Base-by-base conservation (phyloP, 176 grass and related monocot species). In the Triticum turgidum region DNA sequence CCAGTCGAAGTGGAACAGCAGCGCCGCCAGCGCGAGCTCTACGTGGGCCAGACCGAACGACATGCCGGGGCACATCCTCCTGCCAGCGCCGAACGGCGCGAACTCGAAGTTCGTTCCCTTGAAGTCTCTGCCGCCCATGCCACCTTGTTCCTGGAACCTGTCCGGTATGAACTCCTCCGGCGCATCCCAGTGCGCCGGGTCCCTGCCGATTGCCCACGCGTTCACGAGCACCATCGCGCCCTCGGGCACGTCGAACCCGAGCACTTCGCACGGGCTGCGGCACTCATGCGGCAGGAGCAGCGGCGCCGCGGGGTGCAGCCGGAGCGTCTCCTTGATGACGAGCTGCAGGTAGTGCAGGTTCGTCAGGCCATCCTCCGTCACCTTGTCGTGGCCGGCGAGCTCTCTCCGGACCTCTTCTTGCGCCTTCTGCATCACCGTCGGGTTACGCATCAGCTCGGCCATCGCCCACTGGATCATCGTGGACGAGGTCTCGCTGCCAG, bases 131-230 rank as follows among this genome's bases (percentile, higher is more conserved):
- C 11, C 67, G 5, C 11, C 39, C 10, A 11, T 10, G 24, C 39
- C 39, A n/a, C n/a, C 38, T 3, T 42, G 2, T 29, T 6, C 2
- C 39, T 65, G 79, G 44, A 83, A 90, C 41, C 88, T 78, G 65
- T 90, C 79, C 1, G 76, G 89, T 4, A 15, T 12, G 86, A 91
- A 91, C 37, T 88, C 86, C 44, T 84, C 65, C 1, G 81, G 65
- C 3, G 66, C n/a, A 29, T 59, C 65, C 85, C 86, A 62, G 21
- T 37, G 5, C 56, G 65, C 29, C 11, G 83, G 27, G 75, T 94
- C 89, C 65, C 84, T 27, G 5, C 87, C 65, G 65, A 94, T 81
- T 2, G 90, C 90, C 90, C 92, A 94, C 37, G 80, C 77, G 52
- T 92, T 94, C 24, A 94, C 84, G 7, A 92, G 0, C 61, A 92